phyloP scores from a whole-genome alignment of 2,329 filamentous ascomycete genomes.

The Cordyceps javanica region DNA sequence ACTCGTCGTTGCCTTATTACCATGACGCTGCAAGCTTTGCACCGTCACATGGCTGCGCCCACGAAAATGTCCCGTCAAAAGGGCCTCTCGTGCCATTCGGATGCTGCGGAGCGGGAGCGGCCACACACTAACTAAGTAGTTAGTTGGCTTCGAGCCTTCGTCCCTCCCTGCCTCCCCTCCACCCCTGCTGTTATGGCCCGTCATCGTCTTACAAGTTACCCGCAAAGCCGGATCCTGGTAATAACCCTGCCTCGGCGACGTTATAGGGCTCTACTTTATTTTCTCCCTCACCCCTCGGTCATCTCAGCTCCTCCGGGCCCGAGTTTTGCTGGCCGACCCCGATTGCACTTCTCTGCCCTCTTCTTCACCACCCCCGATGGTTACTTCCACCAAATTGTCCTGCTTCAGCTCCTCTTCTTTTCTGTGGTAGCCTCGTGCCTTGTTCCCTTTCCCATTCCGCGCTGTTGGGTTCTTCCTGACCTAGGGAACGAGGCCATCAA shows the following conservation, averaged over 20 bases:
- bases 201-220: background rate
- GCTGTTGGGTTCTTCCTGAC: background rate
- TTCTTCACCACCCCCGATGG: background rate
- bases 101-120: conserved; percentile 13
- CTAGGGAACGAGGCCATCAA: background rate
- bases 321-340: conserved; percentile 6
- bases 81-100: background rate
- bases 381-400: background rate
- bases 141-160: no score
- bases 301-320: background rate
- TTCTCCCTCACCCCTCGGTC: background rate
- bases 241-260: background rate
- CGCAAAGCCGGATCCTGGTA: background rate
- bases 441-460: background rate
- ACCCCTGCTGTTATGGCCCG: background rate
- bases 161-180: no score
- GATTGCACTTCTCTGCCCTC: background rate
- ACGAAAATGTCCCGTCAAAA: conserved; percentile 16
- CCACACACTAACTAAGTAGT: background rate
- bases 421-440: background rate
- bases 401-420: background rate
- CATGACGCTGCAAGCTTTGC: background rate
- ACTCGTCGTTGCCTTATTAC: no score
- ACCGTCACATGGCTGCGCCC: conserved; percentile 15
- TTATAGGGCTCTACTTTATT: background rate